Base-by-base conservation (phyloP, 2,329 filamentous ascomycete genomes). In the Monosporascus sp. region DNA sequence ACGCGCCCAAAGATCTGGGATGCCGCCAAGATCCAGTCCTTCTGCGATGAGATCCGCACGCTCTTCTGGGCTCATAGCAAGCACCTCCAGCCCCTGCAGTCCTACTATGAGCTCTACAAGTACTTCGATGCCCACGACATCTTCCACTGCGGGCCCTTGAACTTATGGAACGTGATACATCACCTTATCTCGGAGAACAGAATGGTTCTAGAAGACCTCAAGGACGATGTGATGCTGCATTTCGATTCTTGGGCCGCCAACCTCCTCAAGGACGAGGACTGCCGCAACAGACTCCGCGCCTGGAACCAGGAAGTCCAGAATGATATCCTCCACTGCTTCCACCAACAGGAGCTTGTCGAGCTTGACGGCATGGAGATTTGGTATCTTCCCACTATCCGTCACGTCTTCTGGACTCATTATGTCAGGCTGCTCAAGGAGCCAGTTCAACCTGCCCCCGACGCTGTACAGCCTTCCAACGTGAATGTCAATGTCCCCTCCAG, bases 81-180 rank as follows among this genome's bases (percentile, higher is more conserved):
- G 41, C 49, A 56, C 20, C 49, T 66, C 2, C 48, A 51, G 9
- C 37, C 48, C 3, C 49, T 58, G 3, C 17, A 62, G 27, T 64
- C 52, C 56, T 76, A 71, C 64, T 68, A 70, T 37, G 72, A 76
- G 26, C 63, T 81, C 22, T 79, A 74, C 66, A 59, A 64, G 2
- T 80, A 76, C 57, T 82, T 77, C 48, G 78, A 81, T 56, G 69
- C 71, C 1, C 54, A 63, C 9, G 78, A 81, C 49, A 65, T 82
- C 27, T 81, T 77, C 61, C 48, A 69, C 37, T 66, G 72, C 14
- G 79, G 79, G 7, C 74, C 73, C 0, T 65, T 73, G 55, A 82
- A 82, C 56, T 65, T 81, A 14, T 78, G 73, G 72, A 75, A 74
- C 26, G 68, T 80, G 36, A 58, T 78, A 45, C 69, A 72, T 31